Evolutionary conservation across 2,329 filamentous ascomycete species (phyloP).

Genomic region (Aspergillus amoenus): DNA sequence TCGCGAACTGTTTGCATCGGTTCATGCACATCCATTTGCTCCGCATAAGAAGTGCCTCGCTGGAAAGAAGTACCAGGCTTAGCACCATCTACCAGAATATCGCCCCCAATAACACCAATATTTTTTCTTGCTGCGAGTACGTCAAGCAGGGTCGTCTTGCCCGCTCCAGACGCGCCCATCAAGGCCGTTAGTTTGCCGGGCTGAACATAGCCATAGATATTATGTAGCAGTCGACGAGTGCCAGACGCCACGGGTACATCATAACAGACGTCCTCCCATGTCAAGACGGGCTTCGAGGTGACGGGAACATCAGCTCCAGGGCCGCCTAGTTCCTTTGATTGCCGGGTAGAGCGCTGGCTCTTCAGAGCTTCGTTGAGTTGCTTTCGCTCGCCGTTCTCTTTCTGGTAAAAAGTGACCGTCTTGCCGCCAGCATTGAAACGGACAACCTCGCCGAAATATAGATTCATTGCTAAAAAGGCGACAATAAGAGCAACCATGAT

Average conservation of each 20-base stretch:
- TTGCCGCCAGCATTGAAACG: constrained; percentile 43
- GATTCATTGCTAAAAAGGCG: constrained; percentile 37
- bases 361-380: constrained; percentile 37
- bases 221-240: constrained; percentile 45
- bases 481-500: constrained; percentile 39
- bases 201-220: constrained; percentile 51
- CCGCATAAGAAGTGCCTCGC: constrained; percentile 63
- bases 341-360: constrained; percentile 40
- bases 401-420: constrained; percentile 43
- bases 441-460: constrained; percentile 40
- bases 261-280: constrained; percentile 53
- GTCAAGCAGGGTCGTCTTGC: constrained; percentile 82
- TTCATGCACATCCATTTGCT: constrained; percentile 66
- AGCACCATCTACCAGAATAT: constrained; percentile 62
- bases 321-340: constrained; percentile 33
- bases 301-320: constrained; percentile 51
- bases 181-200: constrained; percentile 52
- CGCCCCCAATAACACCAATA: constrained; percentile 63
- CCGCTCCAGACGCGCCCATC: constrained; percentile 64
- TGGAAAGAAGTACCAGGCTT: constrained; percentile 61
- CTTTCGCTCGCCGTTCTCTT: constrained; percentile 40
- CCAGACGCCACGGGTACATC: constrained; percentile 51
- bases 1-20: constrained; percentile 63
- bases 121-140: constrained; percentile 67
- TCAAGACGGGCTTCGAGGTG: constrained; percentile 56